These are phyloP conservation scores for Takashimella tepidaria DNA, from an alignment of 1,284 basidiomycete species.

Conservation along the genomic window DNA sequence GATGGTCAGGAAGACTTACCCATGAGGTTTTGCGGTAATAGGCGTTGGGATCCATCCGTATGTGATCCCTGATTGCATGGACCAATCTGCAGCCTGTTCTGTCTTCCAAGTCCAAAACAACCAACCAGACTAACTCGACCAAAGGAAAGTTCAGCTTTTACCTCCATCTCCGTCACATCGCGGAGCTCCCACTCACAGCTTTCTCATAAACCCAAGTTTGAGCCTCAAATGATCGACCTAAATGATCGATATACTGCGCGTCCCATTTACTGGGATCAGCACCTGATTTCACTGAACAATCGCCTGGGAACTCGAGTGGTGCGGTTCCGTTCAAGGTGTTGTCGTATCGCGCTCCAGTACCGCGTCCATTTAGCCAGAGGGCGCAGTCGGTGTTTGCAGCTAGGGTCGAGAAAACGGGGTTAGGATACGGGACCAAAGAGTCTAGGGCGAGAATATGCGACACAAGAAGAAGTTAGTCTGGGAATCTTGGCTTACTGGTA, in stretches of 20 bases:
- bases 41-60: conserved; percentile 43
- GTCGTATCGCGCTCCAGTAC: conserved; percentile 68
- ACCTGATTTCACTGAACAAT: conserved; percentile 68
- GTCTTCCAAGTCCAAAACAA: conserved; percentile 45
- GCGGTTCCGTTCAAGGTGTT: conserved; percentile 51
- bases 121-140: conserved; percentile 24
- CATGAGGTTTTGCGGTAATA: conserved; percentile 34
- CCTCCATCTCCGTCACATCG: conserved; percentile 13
- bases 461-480: background rate
- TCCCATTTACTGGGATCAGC: conserved; percentile 61
- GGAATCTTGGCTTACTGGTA: conserved; percentile 61
- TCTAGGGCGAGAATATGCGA: background rate
- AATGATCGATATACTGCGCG: conserved; percentile 67
- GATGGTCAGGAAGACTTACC: no score
- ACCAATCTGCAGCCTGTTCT: conserved; percentile 63
- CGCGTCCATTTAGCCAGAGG: conserved; percentile 58
- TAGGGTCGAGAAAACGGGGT: no score
- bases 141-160: background rate
- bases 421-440: no score
- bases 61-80: conserved; percentile 34
- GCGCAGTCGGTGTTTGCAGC: conserved; percentile 28
- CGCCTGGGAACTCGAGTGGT: conserved; percentile 50
- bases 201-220: conserved; percentile 55
- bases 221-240: conserved; percentile 76
- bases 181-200: conserved; percentile 26